Base-by-base conservation (phyloP, 176 grass and related monocot species). In the Oryza coarctata region DNA sequence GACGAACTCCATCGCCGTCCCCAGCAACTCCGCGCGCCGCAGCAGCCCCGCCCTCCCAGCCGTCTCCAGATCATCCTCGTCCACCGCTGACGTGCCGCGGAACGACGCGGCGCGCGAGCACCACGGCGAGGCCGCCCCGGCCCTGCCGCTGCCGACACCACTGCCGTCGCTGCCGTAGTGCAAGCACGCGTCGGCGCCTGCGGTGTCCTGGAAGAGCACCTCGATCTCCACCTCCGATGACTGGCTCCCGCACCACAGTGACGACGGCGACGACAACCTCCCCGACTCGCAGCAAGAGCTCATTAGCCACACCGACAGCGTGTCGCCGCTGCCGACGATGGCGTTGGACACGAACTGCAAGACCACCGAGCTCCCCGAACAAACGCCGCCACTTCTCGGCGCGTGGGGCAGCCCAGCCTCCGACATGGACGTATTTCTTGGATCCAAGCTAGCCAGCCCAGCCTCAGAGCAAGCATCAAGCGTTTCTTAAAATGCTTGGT, bases 301-400 rank as follows among this genome's bases (percentile, higher is more conserved):
- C 36, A n/a, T n/a, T n/a, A 83, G 80, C 28, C 58, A 83, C 58
- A 58, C 58, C 2, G 80, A 43, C 70, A 65, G 70, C 40, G 39
- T 5, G 30, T 74, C 80, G 30, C 70, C 70, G 40, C 45, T 49
- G 45, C 70, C 29, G 3, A 5, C 70, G 2, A 65, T 40, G 20
- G 49, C 30, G 60, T 66, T 74, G 27, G 81, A 83, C 41, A 83
- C 30, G 8, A 83, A 83, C 41, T 83, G 70, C 65, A 83, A 65
- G 28, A 35, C 17, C 40, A 12, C 41, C 0, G 70, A 26, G 26
- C 7, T 29, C 70, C 47, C 33, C n/a, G 73, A 47, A 1, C 9
- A 29, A 5, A 45, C 35, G 35, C 35, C 35, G 35, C 35, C 35
- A 6, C 35, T 6, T 2, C 35, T 12, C 1, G 60, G 17, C 20